A percentile compares a stretch with the other conserved stretches of the same genome.
Evolutionary conservation across 306 rosid genomes (phyloP).

Genomic region (Sphenostylis stenocarpa): DNA sequence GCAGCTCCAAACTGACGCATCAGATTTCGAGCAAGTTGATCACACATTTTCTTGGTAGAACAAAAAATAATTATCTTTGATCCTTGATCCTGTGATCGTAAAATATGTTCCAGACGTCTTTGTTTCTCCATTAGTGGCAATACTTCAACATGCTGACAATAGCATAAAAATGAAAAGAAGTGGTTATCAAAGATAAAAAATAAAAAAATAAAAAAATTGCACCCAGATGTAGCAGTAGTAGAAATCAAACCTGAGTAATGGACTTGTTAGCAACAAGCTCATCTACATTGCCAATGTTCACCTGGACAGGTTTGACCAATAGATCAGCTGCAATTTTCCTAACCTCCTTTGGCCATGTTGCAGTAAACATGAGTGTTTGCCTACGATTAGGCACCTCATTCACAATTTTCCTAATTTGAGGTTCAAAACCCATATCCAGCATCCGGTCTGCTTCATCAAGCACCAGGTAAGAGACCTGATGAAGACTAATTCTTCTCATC

Average conservation of each 20-base stretch:
- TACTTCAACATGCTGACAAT: conserved; percentile 80
- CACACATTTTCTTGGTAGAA: conserved; percentile 99
- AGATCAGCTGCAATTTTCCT: conserved; percentile 97
- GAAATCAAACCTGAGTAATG: conserved; percentile 79
- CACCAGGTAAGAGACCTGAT: conserved; percentile 91
- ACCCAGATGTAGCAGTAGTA: conserved; percentile 7
- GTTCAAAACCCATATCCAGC: conserved; percentile 99
- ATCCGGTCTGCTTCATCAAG: conserved; percentile 98
- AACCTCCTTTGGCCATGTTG: conserved; percentile 99
- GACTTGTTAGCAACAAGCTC: conserved; percentile 98
- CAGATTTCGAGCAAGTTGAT: conserved; percentile 93
- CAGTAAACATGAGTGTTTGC: conserved; percentile 98
- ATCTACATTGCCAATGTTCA: conserved; percentile 94
- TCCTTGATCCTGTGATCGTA: conserved; percentile 93
- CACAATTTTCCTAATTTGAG: conserved; percentile 96
- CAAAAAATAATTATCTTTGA: conserved; percentile 90
- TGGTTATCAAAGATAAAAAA: background rate
- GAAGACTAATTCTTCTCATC: conserved; percentile 90
- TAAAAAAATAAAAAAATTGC: background rate
- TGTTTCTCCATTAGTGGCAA: conserved; percentile 74
- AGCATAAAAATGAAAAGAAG: background rate
- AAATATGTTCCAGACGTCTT: conserved; percentile 78
- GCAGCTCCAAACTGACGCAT: conserved; percentile 95
- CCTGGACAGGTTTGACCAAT: conserved; percentile 89
- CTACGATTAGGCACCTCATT: conserved; percentile 92